These are phyloP conservation scores for Fusarium sp. DNA, from an alignment of 2,329 filamentous ascomycete genomes.

Conservation along the genomic window DNA sequence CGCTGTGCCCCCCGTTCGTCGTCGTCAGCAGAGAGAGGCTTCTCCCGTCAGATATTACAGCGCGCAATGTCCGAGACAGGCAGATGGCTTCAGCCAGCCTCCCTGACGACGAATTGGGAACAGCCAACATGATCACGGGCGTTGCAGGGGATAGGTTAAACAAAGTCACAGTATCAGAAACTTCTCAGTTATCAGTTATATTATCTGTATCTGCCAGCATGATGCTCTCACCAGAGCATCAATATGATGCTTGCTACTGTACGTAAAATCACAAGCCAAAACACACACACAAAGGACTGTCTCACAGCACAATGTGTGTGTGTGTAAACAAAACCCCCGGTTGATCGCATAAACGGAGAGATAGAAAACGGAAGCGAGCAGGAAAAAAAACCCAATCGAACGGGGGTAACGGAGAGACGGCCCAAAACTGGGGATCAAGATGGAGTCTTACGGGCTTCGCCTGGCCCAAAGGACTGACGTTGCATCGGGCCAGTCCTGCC, in stretches of 20 bases:
- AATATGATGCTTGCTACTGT: background rate
- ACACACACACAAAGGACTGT: background rate
- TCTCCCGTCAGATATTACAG: constrained; percentile 23
- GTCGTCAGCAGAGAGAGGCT: constrained; percentile 28
- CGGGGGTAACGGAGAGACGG: constrained; percentile 34
- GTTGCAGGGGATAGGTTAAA: background rate
- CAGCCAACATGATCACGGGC: constrained; percentile 12
- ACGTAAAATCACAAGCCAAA: constrained; percentile 11
- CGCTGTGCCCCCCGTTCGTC: constrained; percentile 23
- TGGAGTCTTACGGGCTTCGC: constrained; percentile 36
- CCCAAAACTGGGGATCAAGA: constrained; percentile 16
- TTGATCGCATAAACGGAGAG: constrained; percentile 32
- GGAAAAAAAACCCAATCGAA: background rate
- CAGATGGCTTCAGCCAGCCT: constrained; percentile 29
- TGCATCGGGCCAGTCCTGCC: constrained; percentile 32
- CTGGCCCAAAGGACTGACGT: constrained; percentile 35
- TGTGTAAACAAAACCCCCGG: constrained; percentile 20
- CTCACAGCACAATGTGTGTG: background rate
- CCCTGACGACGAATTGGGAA: constrained; percentile 14
- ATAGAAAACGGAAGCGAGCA: constrained; percentile 32
- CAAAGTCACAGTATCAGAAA: background rate
- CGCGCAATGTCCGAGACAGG: constrained; percentile 40
- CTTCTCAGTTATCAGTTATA: background rate
- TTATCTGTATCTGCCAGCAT: background rate
- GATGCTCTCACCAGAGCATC: background rate